Evolutionary conservation across 495 filamentous ascomycete species (phyloP).

Genomic region (Aspergillus cavernicola): DNA sequence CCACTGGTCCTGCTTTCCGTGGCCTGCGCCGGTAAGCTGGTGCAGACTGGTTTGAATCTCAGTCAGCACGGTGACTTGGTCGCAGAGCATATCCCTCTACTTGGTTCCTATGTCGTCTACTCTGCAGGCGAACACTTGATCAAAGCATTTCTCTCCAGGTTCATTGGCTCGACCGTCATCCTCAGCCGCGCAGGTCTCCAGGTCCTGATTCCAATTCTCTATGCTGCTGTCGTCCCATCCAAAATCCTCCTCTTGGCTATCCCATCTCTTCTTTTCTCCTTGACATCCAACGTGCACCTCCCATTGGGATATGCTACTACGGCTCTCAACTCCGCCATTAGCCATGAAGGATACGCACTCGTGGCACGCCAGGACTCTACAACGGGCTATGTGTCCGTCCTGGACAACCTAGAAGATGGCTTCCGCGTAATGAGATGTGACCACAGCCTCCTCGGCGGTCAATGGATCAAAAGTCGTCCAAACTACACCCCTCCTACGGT

Average conservation of each 20-base stretch:
- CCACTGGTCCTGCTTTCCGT: constrained; percentile 68
- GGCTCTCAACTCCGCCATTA: constrained; percentile 61
- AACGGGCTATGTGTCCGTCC: constrained; percentile 88
- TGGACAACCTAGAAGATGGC: constrained; percentile 65
- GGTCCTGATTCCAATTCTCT: constrained; percentile 57
- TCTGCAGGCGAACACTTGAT: constrained; percentile 52
- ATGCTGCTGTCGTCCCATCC: constrained; percentile 63
- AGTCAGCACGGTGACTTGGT: constrained; percentile 49
- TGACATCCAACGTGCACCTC: constrained; percentile 69
- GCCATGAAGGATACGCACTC: constrained; percentile 49
- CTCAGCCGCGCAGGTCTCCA: constrained; percentile 71
- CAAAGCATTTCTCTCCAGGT: constrained; percentile 45
- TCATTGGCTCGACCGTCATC: constrained; percentile 57
- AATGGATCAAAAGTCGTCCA: constrained; percentile 56
- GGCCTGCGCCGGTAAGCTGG: constrained; percentile 57
- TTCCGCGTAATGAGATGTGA: constrained; percentile 89
- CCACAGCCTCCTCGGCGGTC: constrained; percentile 90
- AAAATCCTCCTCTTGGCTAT: constrained; percentile 59
- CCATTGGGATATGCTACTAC: constrained; percentile 45
- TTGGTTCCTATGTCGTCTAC: constrained; percentile 63
- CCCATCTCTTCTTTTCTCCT: constrained; percentile 67
- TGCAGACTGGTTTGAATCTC: constrained; percentile 58
- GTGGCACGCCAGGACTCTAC: constrained; percentile 76
- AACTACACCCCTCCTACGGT: constrained; percentile 44
- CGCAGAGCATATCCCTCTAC: constrained; percentile 53